A percentile compares a stretch with the other conserved stretches of the same genome.
These are phyloP conservation scores for Quercus alba DNA, from an alignment of 306 rosid species.

Conservation along the genomic window DNA sequence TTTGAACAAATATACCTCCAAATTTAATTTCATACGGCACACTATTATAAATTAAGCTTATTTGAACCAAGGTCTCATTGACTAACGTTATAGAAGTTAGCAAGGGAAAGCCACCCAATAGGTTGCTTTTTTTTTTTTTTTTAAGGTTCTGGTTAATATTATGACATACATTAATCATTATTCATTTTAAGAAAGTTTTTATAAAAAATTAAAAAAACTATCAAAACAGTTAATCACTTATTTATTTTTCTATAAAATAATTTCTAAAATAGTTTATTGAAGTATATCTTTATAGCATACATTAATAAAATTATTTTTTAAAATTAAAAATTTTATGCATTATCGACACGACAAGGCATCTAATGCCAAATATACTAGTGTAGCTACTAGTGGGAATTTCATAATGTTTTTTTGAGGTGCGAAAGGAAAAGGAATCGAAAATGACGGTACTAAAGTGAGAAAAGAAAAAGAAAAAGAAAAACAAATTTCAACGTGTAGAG, in stretches of 20 bases:
- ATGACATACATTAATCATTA: background rate
- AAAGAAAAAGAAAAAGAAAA: no score
- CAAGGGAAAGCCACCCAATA: no score
- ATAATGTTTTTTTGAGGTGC: no score
- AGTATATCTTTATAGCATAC: accelerated
- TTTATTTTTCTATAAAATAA: accelerated
- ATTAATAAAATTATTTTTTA: no score
- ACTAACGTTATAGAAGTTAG: no score
- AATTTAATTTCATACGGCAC: background rate
- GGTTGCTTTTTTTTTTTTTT: no score
- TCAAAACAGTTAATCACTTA: no score
- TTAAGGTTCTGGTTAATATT: accelerated
- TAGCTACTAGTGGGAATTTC: background rate
- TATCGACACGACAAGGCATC: background rate
- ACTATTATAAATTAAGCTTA: no score
- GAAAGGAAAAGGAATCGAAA: background rate
- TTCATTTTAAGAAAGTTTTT: accelerated
- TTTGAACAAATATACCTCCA: background rate
- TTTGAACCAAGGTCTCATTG: no score
- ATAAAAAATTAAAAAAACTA: accelerated
- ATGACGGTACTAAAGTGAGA: background rate
- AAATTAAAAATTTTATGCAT: no score
- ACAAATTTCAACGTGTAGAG: background rate
- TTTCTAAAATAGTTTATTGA: no score
- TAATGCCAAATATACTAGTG: background rate